phyloP scores from a whole-genome alignment of 441 rosid species.

The Adansonia madagascariensis region DNA sequence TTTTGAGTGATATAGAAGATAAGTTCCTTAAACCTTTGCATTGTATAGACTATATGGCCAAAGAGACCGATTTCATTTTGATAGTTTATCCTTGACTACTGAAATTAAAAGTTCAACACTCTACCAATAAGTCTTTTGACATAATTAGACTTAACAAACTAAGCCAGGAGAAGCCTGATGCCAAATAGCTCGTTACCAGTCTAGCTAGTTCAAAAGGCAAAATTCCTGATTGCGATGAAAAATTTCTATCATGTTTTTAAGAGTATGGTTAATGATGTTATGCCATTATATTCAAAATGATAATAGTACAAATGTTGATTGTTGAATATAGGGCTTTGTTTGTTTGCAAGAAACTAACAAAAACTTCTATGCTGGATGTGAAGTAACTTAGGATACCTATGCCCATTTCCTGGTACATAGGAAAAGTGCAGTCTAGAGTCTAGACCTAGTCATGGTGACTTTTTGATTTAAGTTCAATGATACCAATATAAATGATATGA shows the following conservation, averaged over 20 bases:
- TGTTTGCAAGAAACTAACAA: neutral
- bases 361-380: neutral
- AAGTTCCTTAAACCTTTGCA: neutral
- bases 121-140: no score
- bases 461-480: neutral
- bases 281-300: no score
- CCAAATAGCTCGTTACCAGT: neutral
- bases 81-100: no score
- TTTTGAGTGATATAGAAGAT: neutral
- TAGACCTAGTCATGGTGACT: no score
- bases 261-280: neutral
- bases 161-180: neutral
- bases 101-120: no score
- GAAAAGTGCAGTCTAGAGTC: neutral
- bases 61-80: neutral
- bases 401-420: neutral
- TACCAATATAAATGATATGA: neutral
- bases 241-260: neutral
- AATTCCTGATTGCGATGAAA: neutral
- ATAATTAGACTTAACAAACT: neutral
- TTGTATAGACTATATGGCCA: neutral
- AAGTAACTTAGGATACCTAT: neutral
- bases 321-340: neutral
- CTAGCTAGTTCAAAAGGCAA: conserved; percentile 11
- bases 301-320: no score